phyloP scores from a whole-genome alignment of 768 basidiomycete species.

The Paxillus involutus region DNA sequence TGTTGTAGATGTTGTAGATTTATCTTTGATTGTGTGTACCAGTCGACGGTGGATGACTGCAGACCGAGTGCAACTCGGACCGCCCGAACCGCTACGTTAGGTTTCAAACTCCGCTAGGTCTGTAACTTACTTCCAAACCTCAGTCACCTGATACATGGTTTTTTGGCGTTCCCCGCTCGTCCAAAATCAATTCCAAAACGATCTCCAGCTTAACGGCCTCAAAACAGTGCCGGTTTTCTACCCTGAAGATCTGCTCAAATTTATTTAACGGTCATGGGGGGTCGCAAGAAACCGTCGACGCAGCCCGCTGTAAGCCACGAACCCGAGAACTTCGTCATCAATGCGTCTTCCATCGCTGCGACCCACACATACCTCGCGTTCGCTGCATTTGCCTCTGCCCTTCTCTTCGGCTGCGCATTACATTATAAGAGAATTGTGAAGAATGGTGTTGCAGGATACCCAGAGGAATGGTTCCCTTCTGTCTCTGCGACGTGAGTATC shows the following conservation, averaged over 20 bases:
- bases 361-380: slow-evolving; percentile 67
- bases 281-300: slow-evolving; percentile 11
- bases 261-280: slow-evolving; percentile 13
- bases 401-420: slow-evolving; percentile 62
- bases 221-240: too few relatives aligned
- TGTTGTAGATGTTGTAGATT: too few relatives aligned
- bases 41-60: too few relatives aligned
- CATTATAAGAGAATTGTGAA: slow-evolving; percentile 86
- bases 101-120: too few relatives aligned
- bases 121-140: too few relatives aligned
- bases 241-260: background rate
- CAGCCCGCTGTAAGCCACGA: slow-evolving; percentile 5
- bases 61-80: too few relatives aligned
- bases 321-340: slow-evolving; percentile 25
- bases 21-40: too few relatives aligned
- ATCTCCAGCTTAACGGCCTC: too few relatives aligned
- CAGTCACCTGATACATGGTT: too few relatives aligned
- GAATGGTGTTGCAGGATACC: slow-evolving; percentile 80
- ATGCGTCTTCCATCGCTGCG: slow-evolving; percentile 56
- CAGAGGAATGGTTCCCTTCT: slow-evolving; percentile 89
- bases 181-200: too few relatives aligned
- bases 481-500: slow-evolving; percentile 75
- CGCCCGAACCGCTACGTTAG: too few relatives aligned
- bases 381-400: slow-evolving; percentile 62
- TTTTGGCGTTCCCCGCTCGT: too few relatives aligned